Base-by-base conservation (phyloP, 1,139 yeast genomes). In the Meyerozyma sp. region DNA sequence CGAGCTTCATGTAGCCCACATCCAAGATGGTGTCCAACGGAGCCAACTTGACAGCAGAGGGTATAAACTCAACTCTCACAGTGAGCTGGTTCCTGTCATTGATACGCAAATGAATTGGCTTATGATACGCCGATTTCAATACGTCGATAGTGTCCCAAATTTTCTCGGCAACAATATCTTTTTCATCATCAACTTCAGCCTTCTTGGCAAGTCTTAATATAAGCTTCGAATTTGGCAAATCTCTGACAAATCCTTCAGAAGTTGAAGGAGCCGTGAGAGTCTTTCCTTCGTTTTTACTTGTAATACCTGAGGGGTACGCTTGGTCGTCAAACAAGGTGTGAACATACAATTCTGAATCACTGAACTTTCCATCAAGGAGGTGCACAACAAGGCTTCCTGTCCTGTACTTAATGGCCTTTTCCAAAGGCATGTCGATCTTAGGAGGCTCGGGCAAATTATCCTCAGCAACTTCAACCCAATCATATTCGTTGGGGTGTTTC, bases 321-420 rank as follows among this genome's bases (percentile, higher is more conserved):
- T 71, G 70, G 53, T 84, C 91, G 61, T 85, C 94, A 51, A 84
- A 73, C 44, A 82, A 66, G 6, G 79, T 63, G 47, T 83, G 87
- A 35, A 84, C 67, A 51, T 62, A 78, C 10, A 75, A 62, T 42
- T 76, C 81, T 2, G 78, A 62, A 47, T 66, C 71, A 35, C 66
- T 61, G 46, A 82, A 68, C 23, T 59, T 58, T 45, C 85, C 90
- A 20, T 65, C 58, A 18, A 73, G 45, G 27, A 84, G 49, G 52
- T 78, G 78, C 37, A 82, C 75, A 32, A 75, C 72, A 42, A 84
- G 59, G 40, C 75, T 72, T 66, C 94, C 94, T 28, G 87, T 73
- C 54, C 83, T 75, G 57, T 76, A 73, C 40, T 71, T 59, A 40
- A 81, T 53, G 28, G 83, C 65, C 51, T 81, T 74, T 9, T 75